phyloP scores from a whole-genome alignment of 371 early-diverging fungal species.

The Mucor mucedo region DNA sequence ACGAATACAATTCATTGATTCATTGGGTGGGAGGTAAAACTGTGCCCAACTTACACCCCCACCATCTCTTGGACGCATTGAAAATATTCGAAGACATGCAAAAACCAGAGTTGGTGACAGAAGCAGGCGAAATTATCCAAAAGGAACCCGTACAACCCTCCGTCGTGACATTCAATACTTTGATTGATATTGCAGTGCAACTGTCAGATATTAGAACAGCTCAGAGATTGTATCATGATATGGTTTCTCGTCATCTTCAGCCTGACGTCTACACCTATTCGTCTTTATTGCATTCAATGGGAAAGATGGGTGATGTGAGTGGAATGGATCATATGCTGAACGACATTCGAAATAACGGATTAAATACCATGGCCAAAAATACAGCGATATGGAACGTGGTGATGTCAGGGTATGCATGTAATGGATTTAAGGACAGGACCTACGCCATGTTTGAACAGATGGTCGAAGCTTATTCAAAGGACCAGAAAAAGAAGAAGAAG shows the following conservation, averaged over 20 bases:
- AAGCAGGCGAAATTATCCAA: background rate
- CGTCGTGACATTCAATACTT: constrained; percentile 40
- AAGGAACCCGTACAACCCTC: constrained; percentile 30
- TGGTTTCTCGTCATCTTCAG: constrained; percentile 41
- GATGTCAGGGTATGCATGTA: constrained; percentile 39
- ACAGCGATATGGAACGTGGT: constrained; percentile 47
- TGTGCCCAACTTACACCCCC: constrained; percentile 30
- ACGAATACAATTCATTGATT: constrained; percentile 50
- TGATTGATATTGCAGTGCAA: constrained; percentile 50
- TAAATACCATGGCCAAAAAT: constrained; percentile 9
- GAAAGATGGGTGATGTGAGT: constrained; percentile 38
- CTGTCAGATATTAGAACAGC: constrained; percentile 46
- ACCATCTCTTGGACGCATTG: constrained; percentile 48
- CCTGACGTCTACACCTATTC: constrained; percentile 50
- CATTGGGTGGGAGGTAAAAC: constrained; percentile 49
- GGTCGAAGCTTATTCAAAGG: background rate
- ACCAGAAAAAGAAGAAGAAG: constrained; percentile 6
- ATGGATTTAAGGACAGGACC: constrained; percentile 32
- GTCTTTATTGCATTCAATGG: constrained; percentile 43
- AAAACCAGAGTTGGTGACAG: constrained; percentile 5
- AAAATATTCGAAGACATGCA: constrained; percentile 47
- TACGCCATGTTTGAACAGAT: constrained; percentile 37
- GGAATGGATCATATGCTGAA: constrained; percentile 43
- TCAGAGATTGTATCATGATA: constrained; percentile 53
- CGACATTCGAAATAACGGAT: constrained; percentile 21